Percentiles rank a stretch among this genome's conserved stretches.
Conservation (phyloP, 495 filamentous ascomycete genomes). For the Podospora sp. region DNA sequence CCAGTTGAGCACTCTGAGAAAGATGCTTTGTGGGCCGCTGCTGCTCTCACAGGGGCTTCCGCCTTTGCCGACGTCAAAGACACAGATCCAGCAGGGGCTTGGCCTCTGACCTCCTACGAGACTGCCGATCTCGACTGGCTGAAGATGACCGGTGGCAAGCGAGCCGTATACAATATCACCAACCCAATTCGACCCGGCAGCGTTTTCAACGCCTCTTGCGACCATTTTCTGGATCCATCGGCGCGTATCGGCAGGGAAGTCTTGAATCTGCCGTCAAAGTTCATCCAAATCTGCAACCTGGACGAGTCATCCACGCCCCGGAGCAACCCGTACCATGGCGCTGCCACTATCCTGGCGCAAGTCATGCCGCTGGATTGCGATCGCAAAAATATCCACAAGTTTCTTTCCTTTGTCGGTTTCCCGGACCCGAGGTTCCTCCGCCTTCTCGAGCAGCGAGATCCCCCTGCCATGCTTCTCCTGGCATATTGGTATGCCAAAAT, state of each 20-base stretch:
- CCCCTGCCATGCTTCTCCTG: constrained; percentile 2
- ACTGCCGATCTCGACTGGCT: constrained; percentile 4
- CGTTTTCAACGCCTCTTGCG: background rate
- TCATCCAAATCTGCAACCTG: constrained; percentile 3
- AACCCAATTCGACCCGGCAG: background rate
- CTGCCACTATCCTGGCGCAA: constrained; percentile 6
- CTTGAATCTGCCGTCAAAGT: background rate
- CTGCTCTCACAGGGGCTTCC: background rate
- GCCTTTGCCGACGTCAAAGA: constrained; percentile 7
- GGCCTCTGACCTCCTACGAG: background rate
- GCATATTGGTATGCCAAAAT: constrained; percentile 12
- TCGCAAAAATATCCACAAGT: background rate
- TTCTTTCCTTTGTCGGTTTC: constrained; percentile 4
- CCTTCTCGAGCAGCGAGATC: background rate
- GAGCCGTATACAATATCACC: constrained; percentile 8
- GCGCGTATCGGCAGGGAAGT: background rate
- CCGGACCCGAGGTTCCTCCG: background rate
- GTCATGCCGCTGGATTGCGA: background rate
- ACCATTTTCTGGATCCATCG: background rate
- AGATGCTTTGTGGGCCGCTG: constrained; percentile 7
- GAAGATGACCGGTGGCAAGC: constrained; percentile 11
- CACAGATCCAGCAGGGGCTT: background rate
- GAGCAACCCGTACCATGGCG: constrained; percentile 6
- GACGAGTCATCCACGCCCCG: constrained; percentile 6
- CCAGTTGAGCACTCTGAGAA: background rate